Evolutionary conservation across 2,329 filamentous ascomycete genomes (phyloP), one percentile per base, ranked within the genome.

Genomic region (Fusarium sublunatum): DNA sequence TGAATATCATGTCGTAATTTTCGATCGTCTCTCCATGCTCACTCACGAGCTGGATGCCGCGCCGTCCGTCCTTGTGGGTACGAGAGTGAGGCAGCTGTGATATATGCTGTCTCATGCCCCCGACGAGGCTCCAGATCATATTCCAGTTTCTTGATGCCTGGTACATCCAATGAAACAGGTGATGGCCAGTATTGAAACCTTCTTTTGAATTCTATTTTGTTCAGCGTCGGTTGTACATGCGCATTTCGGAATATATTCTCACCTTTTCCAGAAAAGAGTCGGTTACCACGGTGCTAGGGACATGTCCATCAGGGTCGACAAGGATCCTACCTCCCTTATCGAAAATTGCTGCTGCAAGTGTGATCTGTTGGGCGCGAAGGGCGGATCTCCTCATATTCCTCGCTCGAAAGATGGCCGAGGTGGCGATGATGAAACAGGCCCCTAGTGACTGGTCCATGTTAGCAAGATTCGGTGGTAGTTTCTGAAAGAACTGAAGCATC

Each of bases 161-260:
- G 72, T 91, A 96, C 70, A 95, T 89, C 93, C 93, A 96, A 45
- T 93, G 87, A 75, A 95, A 96, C 2, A 93, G 86, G 0, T 91
- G 86, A 72, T 96, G 92, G 0, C 86, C 85, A 24, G 88, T 87
- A 53, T 87, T 88, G 70, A 97, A 93, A 12, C 88, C 86, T 58
- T 96, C 91, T 58, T 88, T 86, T 49, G 89, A 77, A 62, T 65
- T 76, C 69, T 73, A 55, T 67, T 51, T 38, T 50, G 32, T 32
- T 72, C 52, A 65, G 68, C 39, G 48, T 54, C 8, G 3, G n/a
- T 24, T 19, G 28, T n/a, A 28, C 6, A 43, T 7, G 19, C 19
- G 19, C 11, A 3, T 13, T 22, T 2, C 28, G n/a, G 15, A 22
- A 43, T 28, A 3, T 8, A 11, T 39, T 76, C 48, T 43, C 70